Evolutionary conservation across 1,139 yeast species (phyloP).

Genomic region (Taphrina populina): DNA sequence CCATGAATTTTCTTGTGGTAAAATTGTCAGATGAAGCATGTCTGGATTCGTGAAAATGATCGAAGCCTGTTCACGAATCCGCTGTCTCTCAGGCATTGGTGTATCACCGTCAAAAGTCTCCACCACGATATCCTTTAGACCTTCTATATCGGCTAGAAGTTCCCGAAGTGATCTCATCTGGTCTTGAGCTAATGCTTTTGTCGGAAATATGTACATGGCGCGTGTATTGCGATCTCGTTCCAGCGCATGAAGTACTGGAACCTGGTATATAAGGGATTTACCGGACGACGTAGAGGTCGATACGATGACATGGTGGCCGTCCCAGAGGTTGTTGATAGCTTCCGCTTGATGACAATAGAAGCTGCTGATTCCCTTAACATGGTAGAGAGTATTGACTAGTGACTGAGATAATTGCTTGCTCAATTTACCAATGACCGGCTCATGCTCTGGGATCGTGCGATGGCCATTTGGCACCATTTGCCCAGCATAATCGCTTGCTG

Average conservation of each 20-base stretch:
- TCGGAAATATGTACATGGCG: slow-evolving; percentile 87
- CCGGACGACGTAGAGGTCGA: slow-evolving; percentile 96
- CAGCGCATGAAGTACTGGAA: slow-evolving; percentile 66
- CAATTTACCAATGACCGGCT: slow-evolving; percentile 24
- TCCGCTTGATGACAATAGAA: slow-evolving; percentile 79
- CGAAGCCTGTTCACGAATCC: slow-evolving; percentile 62
- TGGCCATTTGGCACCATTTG: slow-evolving; percentile 44
- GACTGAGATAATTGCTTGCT: slow-evolving; percentile 47
- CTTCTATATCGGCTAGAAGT: slow-evolving; percentile 49
- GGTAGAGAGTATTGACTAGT: slow-evolving; percentile 54
- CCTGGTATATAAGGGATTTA: slow-evolving; percentile 83
- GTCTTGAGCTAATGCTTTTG: slow-evolving; percentile 96
- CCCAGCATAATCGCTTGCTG: slow-evolving; percentile 40
- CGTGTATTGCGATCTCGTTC: slow-evolving; percentile 58
- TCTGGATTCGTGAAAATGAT: slow-evolving; percentile 94
- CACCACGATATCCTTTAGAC: slow-evolving; percentile 48
- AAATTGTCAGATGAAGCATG: slow-evolving; percentile 77
- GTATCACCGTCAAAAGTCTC: slow-evolving; percentile 96
- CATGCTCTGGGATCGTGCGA: slow-evolving; percentile 19
- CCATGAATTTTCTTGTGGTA: slow-evolving; percentile 79
- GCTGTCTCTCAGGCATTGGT: slow-evolving; percentile 53
- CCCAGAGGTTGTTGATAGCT: slow-evolving; percentile 61
- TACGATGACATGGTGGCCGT: slow-evolving; percentile 67
- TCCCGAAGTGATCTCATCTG: slow-evolving; percentile 75
- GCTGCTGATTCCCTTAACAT: slow-evolving; percentile 50